Base-by-base conservation (phyloP, 2,329 filamentous ascomycete genomes). In the Amesomyces nigricolor region DNA sequence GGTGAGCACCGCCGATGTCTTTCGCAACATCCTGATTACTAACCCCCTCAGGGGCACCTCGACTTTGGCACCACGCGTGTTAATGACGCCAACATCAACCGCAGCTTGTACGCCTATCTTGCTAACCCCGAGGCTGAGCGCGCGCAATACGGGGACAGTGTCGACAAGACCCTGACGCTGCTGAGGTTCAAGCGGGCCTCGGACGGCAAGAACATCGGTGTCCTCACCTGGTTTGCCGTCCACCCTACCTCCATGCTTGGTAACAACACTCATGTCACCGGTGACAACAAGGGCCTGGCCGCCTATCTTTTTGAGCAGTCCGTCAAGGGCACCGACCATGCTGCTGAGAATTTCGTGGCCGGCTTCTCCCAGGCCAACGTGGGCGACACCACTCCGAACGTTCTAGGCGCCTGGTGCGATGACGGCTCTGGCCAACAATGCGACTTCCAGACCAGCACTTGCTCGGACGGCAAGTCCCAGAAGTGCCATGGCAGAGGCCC, bases 261-360 rank as follows among this genome's bases (percentile, higher is more conserved):
- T 49, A 96, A 96, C 73, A 95, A 95, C 71, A 95, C 90, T 0
- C 77, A 95, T 6, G 83, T 95, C 47, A 86, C 88, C 2, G 91
- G 89, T 29, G 91, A 96, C 69, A 96, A 96, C 75, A 96, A 96
- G 73, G 91, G 91, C 5, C 87, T 96, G 5, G 91, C 91, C 0
- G 89, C 90, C 3, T 83, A 86, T 63, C 76, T 95, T 5, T 88
- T 96, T 60, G 91, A 96, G 69, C 82, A 88, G 63, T 81, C 81
- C 42, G 79, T 88, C 54, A 71, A 73, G 40, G 73, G 73, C 5
- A 74, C 79, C 29, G 66, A 72, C 2, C 75, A 73, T 10, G 84
- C 82, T 44, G 77, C 81, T 0, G 75, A 81, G 1, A 79, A 78
- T 10, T 95, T 95, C 63, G 88, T 96, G 1, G 90, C 91, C 2